These are phyloP conservation scores for Trebouxia sp. DNA, from an alignment of 139 green algal species.

Conservation along the genomic window DNA sequence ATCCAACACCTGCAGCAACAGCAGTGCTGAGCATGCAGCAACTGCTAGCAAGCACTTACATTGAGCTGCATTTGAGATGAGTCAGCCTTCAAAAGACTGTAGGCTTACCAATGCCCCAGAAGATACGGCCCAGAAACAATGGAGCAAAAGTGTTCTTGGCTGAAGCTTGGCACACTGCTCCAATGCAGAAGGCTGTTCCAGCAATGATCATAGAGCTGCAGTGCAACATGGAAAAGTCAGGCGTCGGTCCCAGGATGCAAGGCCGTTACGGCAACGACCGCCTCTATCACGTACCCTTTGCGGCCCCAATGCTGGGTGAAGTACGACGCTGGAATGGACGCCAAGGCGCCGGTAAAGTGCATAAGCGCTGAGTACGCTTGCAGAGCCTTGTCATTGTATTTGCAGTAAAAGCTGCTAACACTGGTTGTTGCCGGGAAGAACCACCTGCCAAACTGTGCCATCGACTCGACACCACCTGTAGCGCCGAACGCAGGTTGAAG, in stretches of 20 bases:
- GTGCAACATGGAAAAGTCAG: background rate
- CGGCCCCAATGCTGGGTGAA: slow-evolving; percentile 32
- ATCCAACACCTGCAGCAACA: slow-evolving; percentile 48
- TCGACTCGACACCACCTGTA: slow-evolving; percentile 22
- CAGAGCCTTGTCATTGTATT: slow-evolving; percentile 8
- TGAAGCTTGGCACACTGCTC: slow-evolving; percentile 43
- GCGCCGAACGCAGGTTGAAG: background rate
- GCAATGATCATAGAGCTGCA: slow-evolving; percentile 40
- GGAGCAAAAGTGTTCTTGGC: slow-evolving; percentile 47
- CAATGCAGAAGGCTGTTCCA: slow-evolving; percentile 53
- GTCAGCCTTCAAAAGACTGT: background rate
- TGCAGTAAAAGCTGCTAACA: slow-evolving; percentile 24
- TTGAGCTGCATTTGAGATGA: background rate
- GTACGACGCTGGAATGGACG: slow-evolving; percentile 26
- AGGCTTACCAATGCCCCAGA: slow-evolving; percentile 57
- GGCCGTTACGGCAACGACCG: too few relatives aligned
- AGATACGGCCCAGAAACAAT: slow-evolving; percentile 63
- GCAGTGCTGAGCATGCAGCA: background rate
- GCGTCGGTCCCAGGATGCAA: too few relatives aligned
- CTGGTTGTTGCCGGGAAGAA: background rate
- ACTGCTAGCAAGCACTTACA: background rate
- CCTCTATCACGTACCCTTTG: too few relatives aligned
- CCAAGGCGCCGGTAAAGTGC: slow-evolving; percentile 35
- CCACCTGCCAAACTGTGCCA: background rate
- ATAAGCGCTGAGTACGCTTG: slow-evolving; percentile 32